phyloP scores from a whole-genome alignment of 306 rosid genomes.

The Cucurbita ficifolia region DNA sequence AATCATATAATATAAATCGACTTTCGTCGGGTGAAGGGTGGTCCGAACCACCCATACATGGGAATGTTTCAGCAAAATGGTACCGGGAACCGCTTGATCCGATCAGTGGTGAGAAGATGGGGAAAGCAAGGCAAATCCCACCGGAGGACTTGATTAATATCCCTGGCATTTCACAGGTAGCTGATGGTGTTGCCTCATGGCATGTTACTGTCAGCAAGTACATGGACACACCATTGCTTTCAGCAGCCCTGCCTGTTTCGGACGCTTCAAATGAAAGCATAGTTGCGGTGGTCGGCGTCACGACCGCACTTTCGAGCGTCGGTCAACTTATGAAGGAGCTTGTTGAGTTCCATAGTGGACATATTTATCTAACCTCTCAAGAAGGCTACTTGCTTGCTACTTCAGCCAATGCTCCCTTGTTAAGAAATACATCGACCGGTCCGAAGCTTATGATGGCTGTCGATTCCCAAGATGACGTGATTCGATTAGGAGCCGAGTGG shows the following conservation, averaged over 20 bases:
- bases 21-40: constrained; percentile 37
- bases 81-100: constrained; percentile 91
- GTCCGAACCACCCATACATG: constrained; percentile 49
- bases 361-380: constrained; percentile 81
- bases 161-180: constrained; percentile 77
- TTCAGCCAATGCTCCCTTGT: constrained; percentile 66
- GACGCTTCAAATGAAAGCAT: constrained; percentile 68
- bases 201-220: constrained; percentile 93
- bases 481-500: constrained; percentile 65
- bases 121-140: constrained; percentile 71
- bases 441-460: constrained; percentile 73
- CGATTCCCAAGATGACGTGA: constrained; percentile 52
- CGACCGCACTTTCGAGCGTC: constrained; percentile 82
- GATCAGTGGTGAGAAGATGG: constrained; percentile 64
- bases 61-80: constrained; percentile 79
- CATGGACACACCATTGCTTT: constrained; percentile 84
- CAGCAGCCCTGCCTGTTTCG: constrained; percentile 92
- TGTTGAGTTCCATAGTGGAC: constrained; percentile 81
- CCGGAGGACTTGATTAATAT: constrained; percentile 82
- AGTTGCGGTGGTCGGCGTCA: constrained; percentile 94
- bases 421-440: constrained; percentile 44
- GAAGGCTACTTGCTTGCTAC: constrained; percentile 88
- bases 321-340: constrained; percentile 94
- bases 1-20: constrained; percentile 15
- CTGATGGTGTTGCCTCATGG: constrained; percentile 96